These are phyloP conservation scores for Picea mariana DNA, from an alignment of 83 land plant species.

Conservation along the genomic window DNA sequence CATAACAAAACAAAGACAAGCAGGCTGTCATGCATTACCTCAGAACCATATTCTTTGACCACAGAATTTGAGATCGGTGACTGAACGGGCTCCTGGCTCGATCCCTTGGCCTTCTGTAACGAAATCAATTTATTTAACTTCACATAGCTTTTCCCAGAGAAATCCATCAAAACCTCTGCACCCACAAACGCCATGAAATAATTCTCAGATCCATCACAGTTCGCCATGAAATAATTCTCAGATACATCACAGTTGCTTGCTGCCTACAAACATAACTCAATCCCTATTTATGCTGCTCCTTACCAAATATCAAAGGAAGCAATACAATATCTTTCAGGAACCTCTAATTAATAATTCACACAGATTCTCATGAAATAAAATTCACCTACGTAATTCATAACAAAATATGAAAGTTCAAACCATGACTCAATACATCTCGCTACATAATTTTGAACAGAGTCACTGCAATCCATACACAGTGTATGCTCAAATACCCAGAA, in stretches of 20 bases:
- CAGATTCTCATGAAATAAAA: no score
- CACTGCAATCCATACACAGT: no score
- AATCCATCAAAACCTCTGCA: slow-evolving; percentile 57
- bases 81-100: background rate
- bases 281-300: background rate
- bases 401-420: no score
- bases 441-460: no score
- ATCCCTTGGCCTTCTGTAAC: slow-evolving; percentile 6
- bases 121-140: slow-evolving; percentile 45
- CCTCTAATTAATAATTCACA: no score
- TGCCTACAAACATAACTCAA: background rate
- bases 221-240: background rate
- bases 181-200: background rate
- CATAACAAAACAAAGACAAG: background rate
- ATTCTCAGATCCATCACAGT: slow-evolving; percentile 10
- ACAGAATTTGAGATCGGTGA: background rate
- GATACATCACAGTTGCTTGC: slow-evolving; percentile 13
- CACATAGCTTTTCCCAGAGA: slow-evolving; percentile 42
- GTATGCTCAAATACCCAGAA: no score
- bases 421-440: no score
- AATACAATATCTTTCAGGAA: no score
- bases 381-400: no score
- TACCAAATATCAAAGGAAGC: no score
- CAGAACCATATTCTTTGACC: background rate
- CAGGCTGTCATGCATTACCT: background rate